A percentile compares a stretch with the other conserved stretches of the same genome.
These are phyloP conservation scores for Gracilariopsis chorda DNA, from an alignment of 23 red algal species.

Conservation along the genomic window DNA sequence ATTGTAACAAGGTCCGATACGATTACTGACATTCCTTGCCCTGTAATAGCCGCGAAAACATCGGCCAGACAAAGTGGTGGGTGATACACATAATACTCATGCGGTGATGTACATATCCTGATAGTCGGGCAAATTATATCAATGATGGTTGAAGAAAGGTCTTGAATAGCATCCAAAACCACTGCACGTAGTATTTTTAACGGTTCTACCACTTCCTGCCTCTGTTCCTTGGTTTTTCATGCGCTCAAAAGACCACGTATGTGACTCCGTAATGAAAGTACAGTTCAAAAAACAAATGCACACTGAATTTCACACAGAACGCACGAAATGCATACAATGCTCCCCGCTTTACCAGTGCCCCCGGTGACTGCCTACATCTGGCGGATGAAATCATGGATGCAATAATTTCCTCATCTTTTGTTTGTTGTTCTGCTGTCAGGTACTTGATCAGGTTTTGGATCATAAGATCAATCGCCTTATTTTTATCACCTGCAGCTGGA, in stretches of 20 bases:
- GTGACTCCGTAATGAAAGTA: slow-evolving; percentile 58
- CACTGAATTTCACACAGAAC: slow-evolving; percentile 41
- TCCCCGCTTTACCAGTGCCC: background rate
- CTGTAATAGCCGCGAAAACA: slow-evolving; percentile 40
- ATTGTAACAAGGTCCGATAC: slow-evolving; percentile 63
- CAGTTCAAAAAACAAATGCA: slow-evolving; percentile 8
- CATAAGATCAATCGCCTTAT: slow-evolving; percentile 40
- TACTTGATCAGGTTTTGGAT: slow-evolving; percentile 83
- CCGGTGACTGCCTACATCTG: background rate
- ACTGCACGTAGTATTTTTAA: slow-evolving; percentile 33
- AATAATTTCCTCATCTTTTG: background rate
- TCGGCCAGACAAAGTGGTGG: slow-evolving; percentile 56
- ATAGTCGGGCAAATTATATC: slow-evolving; percentile 40
- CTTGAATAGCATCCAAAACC: background rate
- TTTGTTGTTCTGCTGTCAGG: slow-evolving; percentile 25
- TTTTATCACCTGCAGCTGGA: background rate
- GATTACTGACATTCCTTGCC: slow-evolving; percentile 50
- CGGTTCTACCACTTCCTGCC: background rate
- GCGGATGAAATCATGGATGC: background rate
- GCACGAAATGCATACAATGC: slow-evolving; percentile 13
- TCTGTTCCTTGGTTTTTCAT: background rate
- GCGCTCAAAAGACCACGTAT: background rate
- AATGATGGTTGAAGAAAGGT: background rate
- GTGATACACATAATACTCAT: background rate
- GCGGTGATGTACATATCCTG: background rate